Conservation (phyloP, 108 stramenopile genomes). For the Fragilariopsis cylindrus region DNA sequence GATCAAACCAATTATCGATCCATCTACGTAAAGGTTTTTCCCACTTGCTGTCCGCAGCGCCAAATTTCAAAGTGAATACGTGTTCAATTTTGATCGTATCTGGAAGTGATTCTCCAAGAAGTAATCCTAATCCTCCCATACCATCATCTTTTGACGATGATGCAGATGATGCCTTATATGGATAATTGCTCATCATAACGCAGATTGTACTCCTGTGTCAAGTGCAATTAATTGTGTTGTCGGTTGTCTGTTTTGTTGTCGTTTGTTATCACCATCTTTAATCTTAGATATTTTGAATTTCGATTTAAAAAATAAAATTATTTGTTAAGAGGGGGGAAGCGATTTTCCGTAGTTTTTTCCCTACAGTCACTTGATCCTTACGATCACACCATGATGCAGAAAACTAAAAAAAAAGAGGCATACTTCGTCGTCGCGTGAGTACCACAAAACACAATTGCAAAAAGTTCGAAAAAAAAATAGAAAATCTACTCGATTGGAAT, state of each 20-base stretch:
- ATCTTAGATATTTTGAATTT: not conserved
- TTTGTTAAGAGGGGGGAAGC: too few relatives aligned
- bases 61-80: constrained; percentile 11
- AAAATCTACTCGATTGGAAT: not conserved
- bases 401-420: too few relatives aligned
- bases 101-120: not conserved
- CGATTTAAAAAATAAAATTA: not conserved
- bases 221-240: too few relatives aligned
- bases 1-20: constrained; percentile 2
- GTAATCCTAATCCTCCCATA: not conserved
- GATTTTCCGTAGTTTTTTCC: too few relatives aligned
- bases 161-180: constrained; percentile 6
- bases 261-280: not conserved
- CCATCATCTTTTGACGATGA: not conserved
- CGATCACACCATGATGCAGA: too few relatives aligned
- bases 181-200: not conserved
- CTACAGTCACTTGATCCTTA: too few relatives aligned
- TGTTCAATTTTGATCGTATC: constrained; percentile 16
- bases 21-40: constrained; percentile 5
- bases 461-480: not conserved
- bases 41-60: not conserved
- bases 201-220: too few relatives aligned
- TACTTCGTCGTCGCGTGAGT: not conserved
- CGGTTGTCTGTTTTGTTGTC: too few relatives aligned
- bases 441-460: not conserved